Percentiles rank a stretch among this genome's conserved stretches.
Evolutionary conservation across 208 protist genomes (phyloP).

Genomic region (Entamoeba dispar): DNA sequence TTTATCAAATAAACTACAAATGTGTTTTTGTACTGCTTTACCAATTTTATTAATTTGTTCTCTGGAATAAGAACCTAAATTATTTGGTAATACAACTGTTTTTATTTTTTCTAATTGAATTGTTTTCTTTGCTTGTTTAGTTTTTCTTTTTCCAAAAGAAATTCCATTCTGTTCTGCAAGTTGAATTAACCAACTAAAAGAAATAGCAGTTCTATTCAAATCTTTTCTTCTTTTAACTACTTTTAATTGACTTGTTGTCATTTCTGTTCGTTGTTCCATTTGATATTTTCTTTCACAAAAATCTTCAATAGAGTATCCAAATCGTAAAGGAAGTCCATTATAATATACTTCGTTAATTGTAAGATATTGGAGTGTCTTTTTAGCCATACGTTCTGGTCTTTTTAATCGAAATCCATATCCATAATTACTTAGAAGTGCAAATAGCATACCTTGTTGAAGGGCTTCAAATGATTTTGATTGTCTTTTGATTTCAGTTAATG

Average conservation of each 20-base stretch:
- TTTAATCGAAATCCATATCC: neutral
- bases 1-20: neutral
- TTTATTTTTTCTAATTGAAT: neutral
- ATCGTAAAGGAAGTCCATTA: neutral
- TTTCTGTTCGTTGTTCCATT: neutral
- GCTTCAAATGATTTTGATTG: neutral
- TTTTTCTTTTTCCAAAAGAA: neutral
- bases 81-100: neutral
- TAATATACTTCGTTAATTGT: neutral
- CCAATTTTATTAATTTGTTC: neutral
- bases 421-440: neutral
- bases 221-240: neutral
- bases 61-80: neutral
- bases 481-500: neutral
- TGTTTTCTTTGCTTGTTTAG: neutral
- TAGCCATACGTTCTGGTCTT: neutral
- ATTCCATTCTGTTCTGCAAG: neutral
- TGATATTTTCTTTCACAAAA: neutral
- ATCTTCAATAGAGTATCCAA: neutral
- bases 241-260: neutral
- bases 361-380: neutral
- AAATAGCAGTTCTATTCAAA: neutral
- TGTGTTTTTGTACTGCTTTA: neutral
- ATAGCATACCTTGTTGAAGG: neutral
- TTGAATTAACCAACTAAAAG: neutral